These are phyloP conservation scores for Trichomonascaceae sp. DNA, from an alignment of 1,139 yeast species.

Conservation along the genomic window DNA sequence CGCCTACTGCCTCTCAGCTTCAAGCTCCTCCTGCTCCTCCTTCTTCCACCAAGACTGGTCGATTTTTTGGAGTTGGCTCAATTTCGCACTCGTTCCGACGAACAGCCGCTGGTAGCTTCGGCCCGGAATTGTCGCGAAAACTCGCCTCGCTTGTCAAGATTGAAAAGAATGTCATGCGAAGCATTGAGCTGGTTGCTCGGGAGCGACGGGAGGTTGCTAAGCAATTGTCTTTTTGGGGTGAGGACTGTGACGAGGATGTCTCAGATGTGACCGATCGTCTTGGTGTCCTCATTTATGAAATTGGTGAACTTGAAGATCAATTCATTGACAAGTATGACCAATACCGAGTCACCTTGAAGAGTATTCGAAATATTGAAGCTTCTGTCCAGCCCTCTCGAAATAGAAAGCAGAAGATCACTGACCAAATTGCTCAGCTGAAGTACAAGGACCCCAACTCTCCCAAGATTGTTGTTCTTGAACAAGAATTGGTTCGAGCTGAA, in stretches of 20 bases:
- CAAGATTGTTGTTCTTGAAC: slow-evolving; percentile 90
- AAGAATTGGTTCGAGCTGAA: slow-evolving; percentile 97
- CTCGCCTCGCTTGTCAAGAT: slow-evolving; percentile 85
- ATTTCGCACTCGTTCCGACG: slow-evolving; percentile 76
- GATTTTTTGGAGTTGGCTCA: slow-evolving; percentile 88
- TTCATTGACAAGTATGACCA: slow-evolving; percentile 97
- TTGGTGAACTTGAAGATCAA: slow-evolving; percentile 97
- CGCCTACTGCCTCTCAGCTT: slow-evolving; percentile 94
- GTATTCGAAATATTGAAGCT: slow-evolving; percentile 92
- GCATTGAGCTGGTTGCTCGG: slow-evolving; percentile 86
- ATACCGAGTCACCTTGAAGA: slow-evolving; percentile 91
- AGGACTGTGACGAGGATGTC: slow-evolving; percentile 94
- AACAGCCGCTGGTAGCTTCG: slow-evolving; percentile 86
- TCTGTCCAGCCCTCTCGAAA: slow-evolving; percentile 98
- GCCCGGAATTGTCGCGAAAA: slow-evolving; percentile 92
- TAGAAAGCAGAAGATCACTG: slow-evolving; percentile 95
- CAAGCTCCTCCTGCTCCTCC: slow-evolving; percentile 95
- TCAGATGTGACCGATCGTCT: slow-evolving; percentile 95
- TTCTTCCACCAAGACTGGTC: slow-evolving; percentile 75
- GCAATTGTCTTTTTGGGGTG: slow-evolving; percentile 96
- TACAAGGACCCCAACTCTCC: slow-evolving; percentile 98
- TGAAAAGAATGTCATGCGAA: slow-evolving; percentile 94
- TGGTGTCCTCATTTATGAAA: slow-evolving; percentile 91
- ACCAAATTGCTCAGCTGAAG: slow-evolving; percentile 94
- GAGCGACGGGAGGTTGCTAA: slow-evolving; percentile 97